Conservation (phyloP, 257 asterid species). For the Gentiana macrophylla region DNA sequence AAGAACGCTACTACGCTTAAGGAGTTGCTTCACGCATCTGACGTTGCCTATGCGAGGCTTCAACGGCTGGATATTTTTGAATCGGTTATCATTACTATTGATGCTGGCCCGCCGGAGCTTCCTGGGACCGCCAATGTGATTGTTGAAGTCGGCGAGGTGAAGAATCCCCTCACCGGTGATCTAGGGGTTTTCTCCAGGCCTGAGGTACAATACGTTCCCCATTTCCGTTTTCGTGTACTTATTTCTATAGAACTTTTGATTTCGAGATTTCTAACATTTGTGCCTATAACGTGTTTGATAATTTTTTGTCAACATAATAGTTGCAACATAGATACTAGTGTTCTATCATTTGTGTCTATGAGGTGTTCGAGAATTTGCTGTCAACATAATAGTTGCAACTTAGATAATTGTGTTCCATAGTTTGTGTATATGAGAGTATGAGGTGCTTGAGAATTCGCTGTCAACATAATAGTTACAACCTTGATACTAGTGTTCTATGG, state of each 20-base stretch:
- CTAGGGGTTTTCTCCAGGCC: conserved; percentile 71
- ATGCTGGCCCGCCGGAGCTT: conserved; percentile 82
- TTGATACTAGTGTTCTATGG: background rate
- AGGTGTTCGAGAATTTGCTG: background rate
- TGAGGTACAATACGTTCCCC: conserved; percentile 36
- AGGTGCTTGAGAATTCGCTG: background rate
- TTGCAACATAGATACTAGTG: background rate
- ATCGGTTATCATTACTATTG: conserved; percentile 63
- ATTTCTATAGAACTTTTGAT: background rate
- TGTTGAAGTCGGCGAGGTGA: conserved; percentile 61
- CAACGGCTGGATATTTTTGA: conserved; percentile 64
- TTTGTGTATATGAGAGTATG: background rate
- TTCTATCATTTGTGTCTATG: background rate
- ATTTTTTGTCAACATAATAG: background rate
- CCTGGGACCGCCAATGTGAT: conserved; percentile 85
- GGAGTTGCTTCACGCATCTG: conserved; percentile 60
- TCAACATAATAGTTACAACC: background rate
- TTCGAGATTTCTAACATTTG: background rate
- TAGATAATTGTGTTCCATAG: background rate
- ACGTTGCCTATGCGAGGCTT: conserved; percentile 45
- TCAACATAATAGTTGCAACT: background rate
- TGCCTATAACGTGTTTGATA: no score
- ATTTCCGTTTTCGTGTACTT: conserved; percentile 5
- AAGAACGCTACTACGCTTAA: conserved; percentile 53
- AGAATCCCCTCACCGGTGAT: conserved; percentile 50